A percentile compares a stretch with the other conserved stretches of the same genome.
phyloP scores from a whole-genome alignment of 2,329 filamentous ascomycete genomes.

The Nannizziopsis barbatae region DNA sequence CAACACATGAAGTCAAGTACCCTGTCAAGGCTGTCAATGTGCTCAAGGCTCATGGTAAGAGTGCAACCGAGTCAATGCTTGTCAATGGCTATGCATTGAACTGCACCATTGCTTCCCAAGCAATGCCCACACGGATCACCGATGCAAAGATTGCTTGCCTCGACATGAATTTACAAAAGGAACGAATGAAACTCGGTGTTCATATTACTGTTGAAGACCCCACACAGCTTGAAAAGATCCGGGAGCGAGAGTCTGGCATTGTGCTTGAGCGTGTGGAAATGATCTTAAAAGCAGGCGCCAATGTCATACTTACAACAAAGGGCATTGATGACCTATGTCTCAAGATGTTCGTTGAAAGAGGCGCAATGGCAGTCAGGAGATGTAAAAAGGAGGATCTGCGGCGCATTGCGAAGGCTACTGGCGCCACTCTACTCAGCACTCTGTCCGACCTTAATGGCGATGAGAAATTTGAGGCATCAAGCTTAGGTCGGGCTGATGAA shows the following conservation, averaged over 20 bases:
- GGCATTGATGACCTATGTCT: conserved; percentile 93
- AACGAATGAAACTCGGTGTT: conserved; percentile 97
- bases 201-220: conserved; percentile 98
- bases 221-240: conserved; percentile 92
- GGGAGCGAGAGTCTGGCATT: conserved; percentile 83
- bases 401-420: conserved; percentile 90
- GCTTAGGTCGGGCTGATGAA: conserved; percentile 84
- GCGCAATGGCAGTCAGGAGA: conserved; percentile 86
- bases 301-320: conserved; percentile 94
- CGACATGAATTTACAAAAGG: conserved; percentile 98
- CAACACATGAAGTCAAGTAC: conserved; percentile 90
- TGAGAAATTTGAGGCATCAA: conserved; percentile 86
- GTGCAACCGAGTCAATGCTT: conserved; percentile 67
- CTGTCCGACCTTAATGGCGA: conserved; percentile 95
- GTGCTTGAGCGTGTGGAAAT: conserved; percentile 89
- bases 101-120: conserved; percentile 96
- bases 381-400: conserved; percentile 98
- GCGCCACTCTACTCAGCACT: conserved; percentile 82
- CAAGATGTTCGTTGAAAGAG: conserved; percentile 88
- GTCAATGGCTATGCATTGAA: conserved; percentile 96
- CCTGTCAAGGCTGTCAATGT: conserved; percentile 99
- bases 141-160: conserved; percentile 95
- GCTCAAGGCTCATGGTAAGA: conserved; percentile 95
- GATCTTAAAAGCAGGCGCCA: conserved; percentile 94
- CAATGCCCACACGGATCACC: conserved; percentile 83